A percentile compares a stretch with the other conserved stretches of the same genome.
Evolutionary conservation across 768 basidiomycete genomes (phyloP).

Genomic region (Glaciozyma antarctica): DNA sequence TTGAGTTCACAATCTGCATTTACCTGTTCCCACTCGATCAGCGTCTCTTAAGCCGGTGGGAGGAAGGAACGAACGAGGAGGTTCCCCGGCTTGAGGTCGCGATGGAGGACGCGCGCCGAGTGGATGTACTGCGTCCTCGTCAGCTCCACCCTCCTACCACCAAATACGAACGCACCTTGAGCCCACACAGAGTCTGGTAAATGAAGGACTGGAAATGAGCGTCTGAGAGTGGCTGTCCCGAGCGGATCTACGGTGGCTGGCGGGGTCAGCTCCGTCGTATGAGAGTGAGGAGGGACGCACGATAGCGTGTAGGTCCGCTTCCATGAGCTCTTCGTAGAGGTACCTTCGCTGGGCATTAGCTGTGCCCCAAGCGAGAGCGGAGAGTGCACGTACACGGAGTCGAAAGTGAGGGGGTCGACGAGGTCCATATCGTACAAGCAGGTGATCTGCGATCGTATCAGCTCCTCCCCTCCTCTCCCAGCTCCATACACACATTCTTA

Average conservation of each 20-base stretch:
- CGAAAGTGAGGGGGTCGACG: constrained; percentile 81
- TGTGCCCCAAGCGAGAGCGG: background rate
- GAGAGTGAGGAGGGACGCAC: constrained; percentile 42
- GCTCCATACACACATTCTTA: constrained; percentile 66
- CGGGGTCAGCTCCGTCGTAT: background rate
- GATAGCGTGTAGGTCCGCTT: constrained; percentile 97
- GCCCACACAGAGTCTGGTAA: constrained; percentile 94
- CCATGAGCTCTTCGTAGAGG: constrained; percentile 93
- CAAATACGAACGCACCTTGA: constrained; percentile 63
- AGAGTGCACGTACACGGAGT: constrained; percentile 81
- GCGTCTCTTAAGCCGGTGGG: background rate
- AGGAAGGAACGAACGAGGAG: constrained; percentile 35
- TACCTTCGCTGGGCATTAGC: constrained; percentile 18
- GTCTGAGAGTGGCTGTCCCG: constrained; percentile 44
- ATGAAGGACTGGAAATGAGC: constrained; percentile 65
- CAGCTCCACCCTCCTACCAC: too few relatives aligned
- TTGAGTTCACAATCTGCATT: constrained; percentile 98
- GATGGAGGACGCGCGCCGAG: constrained; percentile 45
- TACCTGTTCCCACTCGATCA: constrained; percentile 53
- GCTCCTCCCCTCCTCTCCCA: background rate
- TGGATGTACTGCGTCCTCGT: constrained; percentile 42
- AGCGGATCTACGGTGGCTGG: constrained; percentile 41
- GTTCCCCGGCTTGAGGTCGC: constrained; percentile 46
- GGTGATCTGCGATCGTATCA: constrained; percentile 56
- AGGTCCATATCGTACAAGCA: constrained; percentile 93